phyloP scores from a whole-genome alignment of 768 basidiomycete species.

The Sarcomyxa edulis region DNA sequence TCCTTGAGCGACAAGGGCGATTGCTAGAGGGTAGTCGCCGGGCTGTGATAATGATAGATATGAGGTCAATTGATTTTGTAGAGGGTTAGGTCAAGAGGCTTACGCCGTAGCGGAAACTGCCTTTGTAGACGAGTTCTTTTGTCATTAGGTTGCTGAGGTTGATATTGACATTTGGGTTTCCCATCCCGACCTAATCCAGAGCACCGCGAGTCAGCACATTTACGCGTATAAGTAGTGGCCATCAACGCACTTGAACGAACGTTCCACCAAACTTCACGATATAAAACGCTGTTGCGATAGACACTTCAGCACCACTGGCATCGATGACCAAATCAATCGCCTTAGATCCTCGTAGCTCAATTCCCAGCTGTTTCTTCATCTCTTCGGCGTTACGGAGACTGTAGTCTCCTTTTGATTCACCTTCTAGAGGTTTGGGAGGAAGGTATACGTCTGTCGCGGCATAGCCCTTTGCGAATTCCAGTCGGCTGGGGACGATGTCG shows the following conservation, averaged over 20 bases:
- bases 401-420: slow-evolving; percentile 66
- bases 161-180: slow-evolving; percentile 67
- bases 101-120: slow-evolving; percentile 90
- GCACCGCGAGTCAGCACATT: not conserved
- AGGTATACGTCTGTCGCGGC: slow-evolving; percentile 75
- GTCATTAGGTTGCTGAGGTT: slow-evolving; percentile 64
- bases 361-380: slow-evolving; percentile 60
- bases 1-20: slow-evolving; percentile 77
- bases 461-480: slow-evolving; percentile 83
- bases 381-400: slow-evolving; percentile 65
- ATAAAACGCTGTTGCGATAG: slow-evolving; percentile 81
- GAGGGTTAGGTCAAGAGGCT: slow-evolving; percentile 18
- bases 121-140: slow-evolving; percentile 80
- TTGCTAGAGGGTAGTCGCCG: slow-evolving; percentile 81
- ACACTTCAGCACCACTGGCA: slow-evolving; percentile 89
- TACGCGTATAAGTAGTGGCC: not conserved
- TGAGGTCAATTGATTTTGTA: slow-evolving; percentile 1
- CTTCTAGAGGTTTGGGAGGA: slow-evolving; percentile 53
- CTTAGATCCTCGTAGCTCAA: slow-evolving; percentile 64
- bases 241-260: slow-evolving; percentile 51
- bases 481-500: slow-evolving; percentile 69
- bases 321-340: slow-evolving; percentile 86
- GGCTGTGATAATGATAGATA: slow-evolving; percentile 38
- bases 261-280: slow-evolving; percentile 74
- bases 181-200: slow-evolving; percentile 75